A percentile compares a stretch with the other conserved stretches of the same genome.
These are phyloP conservation scores for Lentinula guzmanii DNA, from an alignment of 768 basidiomycete species.

Conservation along the genomic window DNA sequence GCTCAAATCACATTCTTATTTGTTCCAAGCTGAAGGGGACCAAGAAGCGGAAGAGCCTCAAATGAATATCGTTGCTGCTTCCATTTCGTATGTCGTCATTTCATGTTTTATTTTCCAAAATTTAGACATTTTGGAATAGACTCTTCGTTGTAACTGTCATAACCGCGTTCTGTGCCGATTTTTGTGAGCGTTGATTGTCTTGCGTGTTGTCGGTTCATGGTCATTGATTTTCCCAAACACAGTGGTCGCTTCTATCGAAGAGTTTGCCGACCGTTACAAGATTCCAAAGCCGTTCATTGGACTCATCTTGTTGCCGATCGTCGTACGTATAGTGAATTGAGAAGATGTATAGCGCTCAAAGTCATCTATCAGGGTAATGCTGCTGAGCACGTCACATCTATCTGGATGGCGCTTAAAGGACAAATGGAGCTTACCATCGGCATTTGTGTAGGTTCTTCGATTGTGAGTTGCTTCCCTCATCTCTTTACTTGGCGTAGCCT, in stretches of 20 bases:
- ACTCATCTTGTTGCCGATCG: constrained; percentile 81
- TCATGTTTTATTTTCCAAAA: not conserved
- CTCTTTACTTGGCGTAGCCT: not conserved
- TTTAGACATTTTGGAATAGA: constrained; percentile 22
- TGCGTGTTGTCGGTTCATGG: not conserved
- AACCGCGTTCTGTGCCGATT: constrained; percentile 89
- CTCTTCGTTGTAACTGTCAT: constrained; percentile 71
- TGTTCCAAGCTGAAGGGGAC: constrained; percentile 47
- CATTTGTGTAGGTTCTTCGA: constrained; percentile 77
- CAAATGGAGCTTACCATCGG: constrained; percentile 73
- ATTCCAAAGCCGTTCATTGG: constrained; percentile 87
- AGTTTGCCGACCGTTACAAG: constrained; percentile 73
- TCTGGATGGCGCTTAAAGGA: constrained; percentile 85
- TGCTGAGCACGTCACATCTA: constrained; percentile 79
- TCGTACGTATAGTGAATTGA: constrained; percentile 39
- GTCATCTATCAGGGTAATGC: constrained; percentile 53
- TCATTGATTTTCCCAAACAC: constrained; percentile 17
- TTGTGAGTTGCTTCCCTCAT: constrained; percentile 38
- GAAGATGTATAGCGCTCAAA: not conserved
- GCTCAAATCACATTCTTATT: constrained; percentile 65
- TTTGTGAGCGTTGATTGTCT: constrained; percentile 41
- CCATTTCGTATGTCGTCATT: constrained; percentile 33
- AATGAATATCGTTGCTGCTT: constrained; percentile 73
- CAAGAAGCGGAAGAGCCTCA: constrained; percentile 31
- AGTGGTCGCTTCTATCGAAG: constrained; percentile 92